phyloP scores from a whole-genome alignment of 176 grass and related monocot species.

The Miscanthus lutarioriparius region DNA sequence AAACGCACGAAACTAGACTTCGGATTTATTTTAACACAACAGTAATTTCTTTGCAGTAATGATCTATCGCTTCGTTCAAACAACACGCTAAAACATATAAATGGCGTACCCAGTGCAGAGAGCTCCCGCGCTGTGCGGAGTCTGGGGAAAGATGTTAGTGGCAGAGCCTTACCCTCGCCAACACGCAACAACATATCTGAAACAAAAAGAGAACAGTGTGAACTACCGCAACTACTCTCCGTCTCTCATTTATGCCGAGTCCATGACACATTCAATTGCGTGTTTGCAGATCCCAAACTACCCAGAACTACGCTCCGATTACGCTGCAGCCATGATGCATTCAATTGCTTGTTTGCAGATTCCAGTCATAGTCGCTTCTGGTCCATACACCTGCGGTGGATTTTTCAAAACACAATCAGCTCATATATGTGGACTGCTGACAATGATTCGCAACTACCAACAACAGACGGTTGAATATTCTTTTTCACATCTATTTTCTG shows the following conservation, averaged over 20 bases:
- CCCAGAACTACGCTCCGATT: background rate
- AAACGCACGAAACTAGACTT: background rate
- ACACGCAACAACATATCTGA: background rate
- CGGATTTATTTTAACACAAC: conserved; percentile 19
- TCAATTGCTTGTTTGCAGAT: conserved; percentile 97
- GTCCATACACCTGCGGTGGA: conserved; percentile 73
- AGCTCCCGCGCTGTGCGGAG: too few species aligned
- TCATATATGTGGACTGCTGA: background rate
- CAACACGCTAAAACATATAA: background rate
- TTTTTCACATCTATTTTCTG: background rate
- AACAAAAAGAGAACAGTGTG: conserved; percentile 4
- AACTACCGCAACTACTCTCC: conserved; percentile 15
- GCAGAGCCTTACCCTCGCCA: too few species aligned
- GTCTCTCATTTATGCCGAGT: conserved; percentile 25
- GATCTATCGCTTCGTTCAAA: background rate
- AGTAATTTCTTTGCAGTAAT: conserved; percentile 17
- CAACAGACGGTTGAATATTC: background rate
- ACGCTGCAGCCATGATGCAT: conserved; percentile 73
- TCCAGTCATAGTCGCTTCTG: conserved; percentile 90
- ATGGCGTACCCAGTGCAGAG: too few species aligned
- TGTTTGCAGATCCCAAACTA: conserved; percentile 52
- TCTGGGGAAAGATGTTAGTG: too few species aligned
- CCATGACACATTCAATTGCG: conserved; percentile 47
- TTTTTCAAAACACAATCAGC: conserved; percentile 22
- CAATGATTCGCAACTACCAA: conserved; percentile 1